These are phyloP conservation scores for Metschnikowia lochheadii DNA, from an alignment of 805 yeast species.

Conservation along the genomic window DNA sequence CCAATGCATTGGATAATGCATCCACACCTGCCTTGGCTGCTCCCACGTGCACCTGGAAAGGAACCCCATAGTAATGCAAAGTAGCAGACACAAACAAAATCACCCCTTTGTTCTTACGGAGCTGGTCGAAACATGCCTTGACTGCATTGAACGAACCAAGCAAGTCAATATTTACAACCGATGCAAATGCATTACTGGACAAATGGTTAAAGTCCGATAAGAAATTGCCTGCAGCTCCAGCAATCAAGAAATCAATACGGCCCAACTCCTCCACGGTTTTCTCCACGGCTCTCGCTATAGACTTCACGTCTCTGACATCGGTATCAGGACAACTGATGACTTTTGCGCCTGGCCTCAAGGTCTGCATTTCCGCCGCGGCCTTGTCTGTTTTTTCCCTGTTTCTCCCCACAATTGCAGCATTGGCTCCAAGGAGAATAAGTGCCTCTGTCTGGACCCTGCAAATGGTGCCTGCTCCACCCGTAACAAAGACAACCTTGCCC, in stretches of 20 bases:
- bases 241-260: slow-evolving; percentile 41
- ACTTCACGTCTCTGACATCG: slow-evolving; percentile 24
- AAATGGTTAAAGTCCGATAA: slow-evolving; percentile 41
- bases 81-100: slow-evolving; percentile 40
- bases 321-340: slow-evolving; percentile 22
- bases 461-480: slow-evolving; percentile 30
- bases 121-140: slow-evolving; percentile 37
- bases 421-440: slow-evolving; percentile 25
- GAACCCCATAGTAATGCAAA: slow-evolving; percentile 42
- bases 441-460: slow-evolving; percentile 30
- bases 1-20: slow-evolving; percentile 27
- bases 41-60: slow-evolving; percentile 32
- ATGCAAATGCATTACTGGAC: slow-evolving; percentile 39
- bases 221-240: slow-evolving; percentile 45
- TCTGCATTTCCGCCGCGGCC: slow-evolving; percentile 22
- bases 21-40: slow-evolving; percentile 32
- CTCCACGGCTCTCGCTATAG: slow-evolving; percentile 23
- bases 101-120: slow-evolving; percentile 36
- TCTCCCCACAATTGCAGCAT: slow-evolving; percentile 28
- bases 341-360: slow-evolving; percentile 23
- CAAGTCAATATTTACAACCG: slow-evolving; percentile 37
- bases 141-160: slow-evolving; percentile 41
- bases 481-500: slow-evolving; percentile 30
- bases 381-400: slow-evolving; percentile 23
- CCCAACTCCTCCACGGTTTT: slow-evolving; percentile 31